phyloP scores from a whole-genome alignment of 148 eudicot genomes.

The Arctostaphylos glauca region DNA sequence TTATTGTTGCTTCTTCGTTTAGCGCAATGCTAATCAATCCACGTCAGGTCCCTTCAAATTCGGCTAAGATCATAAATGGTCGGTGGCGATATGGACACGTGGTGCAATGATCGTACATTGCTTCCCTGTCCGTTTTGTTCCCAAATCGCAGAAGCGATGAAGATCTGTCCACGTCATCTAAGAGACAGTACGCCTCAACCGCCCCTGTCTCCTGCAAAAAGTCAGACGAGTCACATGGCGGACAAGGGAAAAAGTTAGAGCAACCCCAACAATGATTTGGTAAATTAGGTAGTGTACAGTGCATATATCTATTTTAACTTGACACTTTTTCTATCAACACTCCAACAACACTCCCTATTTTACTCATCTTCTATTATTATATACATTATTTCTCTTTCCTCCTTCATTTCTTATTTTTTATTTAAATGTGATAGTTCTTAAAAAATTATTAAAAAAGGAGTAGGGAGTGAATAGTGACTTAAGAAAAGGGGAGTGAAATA shows the following conservation, averaged over 20 bases:
- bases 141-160: neutral
- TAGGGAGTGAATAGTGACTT: too few species aligned
- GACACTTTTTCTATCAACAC: too few species aligned
- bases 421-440: too few species aligned
- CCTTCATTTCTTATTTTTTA: too few species aligned
- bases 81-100: neutral
- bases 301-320: too few species aligned
- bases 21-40: neutral
- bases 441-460: too few species aligned
- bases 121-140: neutral
- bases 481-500: too few species aligned
- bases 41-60: neutral
- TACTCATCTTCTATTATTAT: too few species aligned
- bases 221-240: neutral
- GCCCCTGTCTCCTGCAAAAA: neutral
- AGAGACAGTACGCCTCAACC: neutral
- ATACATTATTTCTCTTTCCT: too few species aligned
- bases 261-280: too few species aligned
- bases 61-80: neutral
- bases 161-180: neutral
- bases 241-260: neutral
- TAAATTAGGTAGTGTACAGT: too few species aligned
- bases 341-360: too few species aligned
- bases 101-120: neutral
- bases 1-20: neutral